Percentiles rank a stretch among this genome's conserved stretches.
phyloP scores from a whole-genome alignment of 148 eudicot species.

The Beta vulgaris region DNA sequence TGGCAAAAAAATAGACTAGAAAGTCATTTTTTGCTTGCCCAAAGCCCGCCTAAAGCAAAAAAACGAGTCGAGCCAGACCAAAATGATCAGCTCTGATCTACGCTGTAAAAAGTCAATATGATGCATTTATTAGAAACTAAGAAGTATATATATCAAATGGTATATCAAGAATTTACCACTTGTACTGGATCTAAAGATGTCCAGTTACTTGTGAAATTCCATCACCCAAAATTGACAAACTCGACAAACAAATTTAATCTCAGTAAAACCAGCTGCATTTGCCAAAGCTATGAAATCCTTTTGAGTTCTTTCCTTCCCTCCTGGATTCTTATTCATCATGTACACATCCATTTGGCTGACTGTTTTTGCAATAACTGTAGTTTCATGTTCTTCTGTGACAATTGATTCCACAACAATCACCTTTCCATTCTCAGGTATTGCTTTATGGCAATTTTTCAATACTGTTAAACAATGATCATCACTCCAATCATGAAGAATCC shows the following conservation, averaged over 20 bases:
- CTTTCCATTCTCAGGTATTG: conserved; percentile 40
- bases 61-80: too few relatives aligned
- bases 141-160: too few relatives aligned
- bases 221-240: conserved; percentile 36
- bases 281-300: conserved; percentile 32
- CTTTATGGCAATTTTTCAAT: conserved; percentile 38
- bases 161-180: too few relatives aligned
- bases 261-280: conserved; percentile 24
- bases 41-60: too few relatives aligned
- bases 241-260: conserved; percentile 21
- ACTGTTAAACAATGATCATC: conserved; percentile 40
- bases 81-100: too few relatives aligned
- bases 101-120: too few relatives aligned
- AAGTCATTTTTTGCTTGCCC: too few relatives aligned
- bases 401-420: conserved; percentile 38
- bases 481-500: conserved; percentile 50
- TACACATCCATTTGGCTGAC: conserved; percentile 31
- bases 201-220: conserved; percentile 31
- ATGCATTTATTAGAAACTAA: too few relatives aligned
- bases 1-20: too few relatives aligned
- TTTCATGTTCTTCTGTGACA: conserved; percentile 22
- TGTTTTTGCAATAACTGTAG: conserved; percentile 13
- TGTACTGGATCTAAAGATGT: too few relatives aligned
- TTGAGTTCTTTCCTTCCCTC: conserved; percentile 36
- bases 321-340: conserved; percentile 37